Conservation (phyloP, 805 yeast species). For the Naumovozyma baii region DNA sequence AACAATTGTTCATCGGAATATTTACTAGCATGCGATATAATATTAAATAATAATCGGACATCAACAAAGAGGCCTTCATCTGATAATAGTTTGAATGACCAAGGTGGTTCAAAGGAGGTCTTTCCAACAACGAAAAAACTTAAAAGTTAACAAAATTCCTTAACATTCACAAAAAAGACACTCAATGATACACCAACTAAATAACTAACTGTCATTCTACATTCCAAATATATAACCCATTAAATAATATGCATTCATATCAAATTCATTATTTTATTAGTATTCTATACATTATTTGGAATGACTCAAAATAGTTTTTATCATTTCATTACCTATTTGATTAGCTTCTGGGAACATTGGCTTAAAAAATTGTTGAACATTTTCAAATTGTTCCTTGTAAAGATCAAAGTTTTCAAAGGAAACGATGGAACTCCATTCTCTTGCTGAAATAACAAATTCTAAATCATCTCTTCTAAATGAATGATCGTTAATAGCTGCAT, state of each 20-base stretch:
- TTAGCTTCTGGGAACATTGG: conserved; percentile 87
- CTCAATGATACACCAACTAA: too few species aligned
- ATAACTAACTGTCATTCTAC: too few species aligned
- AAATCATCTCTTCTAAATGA: conserved; percentile 81
- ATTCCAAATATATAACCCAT: too few species aligned
- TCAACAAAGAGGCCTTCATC: not conserved
- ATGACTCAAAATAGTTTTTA: conserved; percentile 55
- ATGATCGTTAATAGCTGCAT: conserved; percentile 55
- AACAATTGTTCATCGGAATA: not conserved
- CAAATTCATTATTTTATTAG: not conserved
- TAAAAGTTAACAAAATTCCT: not conserved
- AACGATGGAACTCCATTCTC: conserved; percentile 77
- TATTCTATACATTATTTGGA: conserved; percentile 8
- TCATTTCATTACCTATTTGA: conserved; percentile 87
- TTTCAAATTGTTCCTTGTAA: conserved; percentile 64
- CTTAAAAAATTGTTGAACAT: conserved; percentile 71
- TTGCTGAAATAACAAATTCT: conserved; percentile 85
- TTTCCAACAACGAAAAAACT: not conserved
- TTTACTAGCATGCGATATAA: not conserved
- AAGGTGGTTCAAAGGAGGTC: not conserved
- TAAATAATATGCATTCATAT: too few species aligned
- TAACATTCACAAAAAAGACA: conserved; percentile 1
- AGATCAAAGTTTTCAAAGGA: conserved; percentile 62
- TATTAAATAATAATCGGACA: not conserved
- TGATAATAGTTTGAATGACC: too few species aligned